These are phyloP conservation scores for Arabis alpina DNA, from an alignment of 345 rosid genomes.

Conservation along the genomic window DNA sequence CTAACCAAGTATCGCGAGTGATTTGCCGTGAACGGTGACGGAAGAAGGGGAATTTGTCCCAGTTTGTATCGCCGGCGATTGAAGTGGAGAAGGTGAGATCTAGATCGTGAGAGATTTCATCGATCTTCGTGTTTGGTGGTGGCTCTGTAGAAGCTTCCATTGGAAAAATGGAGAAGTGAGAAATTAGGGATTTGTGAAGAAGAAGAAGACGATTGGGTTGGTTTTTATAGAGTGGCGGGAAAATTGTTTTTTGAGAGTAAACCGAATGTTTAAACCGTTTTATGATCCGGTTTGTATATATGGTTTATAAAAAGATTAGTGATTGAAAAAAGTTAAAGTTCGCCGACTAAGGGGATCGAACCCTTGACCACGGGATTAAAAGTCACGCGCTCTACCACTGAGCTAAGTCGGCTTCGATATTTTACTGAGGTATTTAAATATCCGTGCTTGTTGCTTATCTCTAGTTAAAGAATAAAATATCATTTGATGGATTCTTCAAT, in stretches of 20 bases:
- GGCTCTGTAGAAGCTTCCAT: conserved; percentile 34
- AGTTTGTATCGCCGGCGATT: conserved; percentile 32
- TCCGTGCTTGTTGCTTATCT: too few relatives aligned
- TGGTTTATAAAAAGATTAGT: not conserved
- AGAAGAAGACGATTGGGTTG: conserved; percentile 1
- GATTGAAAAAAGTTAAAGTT: too few relatives aligned
- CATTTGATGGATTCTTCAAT: too few relatives aligned
- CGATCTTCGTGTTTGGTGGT: conserved; percentile 32
- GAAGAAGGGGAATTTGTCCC: conserved; percentile 62
- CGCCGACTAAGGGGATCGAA: too few relatives aligned
- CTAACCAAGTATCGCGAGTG: conserved; percentile 75
- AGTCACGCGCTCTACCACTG: too few relatives aligned
- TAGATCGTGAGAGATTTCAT: conserved; percentile 32
- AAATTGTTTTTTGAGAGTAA: conserved; percentile 10
- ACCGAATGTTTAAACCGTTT: conserved; percentile 18
- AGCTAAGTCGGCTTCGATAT: too few relatives aligned
- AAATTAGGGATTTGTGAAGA: conserved; percentile 20
- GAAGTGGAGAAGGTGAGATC: conserved; percentile 27
- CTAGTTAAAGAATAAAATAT: too few relatives aligned
- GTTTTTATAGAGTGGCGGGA: conserved; percentile 37
- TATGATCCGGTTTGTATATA: conserved; percentile 11
- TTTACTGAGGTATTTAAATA: too few relatives aligned
- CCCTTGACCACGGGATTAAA: too few relatives aligned
- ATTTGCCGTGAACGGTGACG: conserved; percentile 58
- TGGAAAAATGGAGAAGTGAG: not conserved